phyloP scores from a whole-genome alignment of 768 basidiomycete species.

The Suillus ampliporus region DNA sequence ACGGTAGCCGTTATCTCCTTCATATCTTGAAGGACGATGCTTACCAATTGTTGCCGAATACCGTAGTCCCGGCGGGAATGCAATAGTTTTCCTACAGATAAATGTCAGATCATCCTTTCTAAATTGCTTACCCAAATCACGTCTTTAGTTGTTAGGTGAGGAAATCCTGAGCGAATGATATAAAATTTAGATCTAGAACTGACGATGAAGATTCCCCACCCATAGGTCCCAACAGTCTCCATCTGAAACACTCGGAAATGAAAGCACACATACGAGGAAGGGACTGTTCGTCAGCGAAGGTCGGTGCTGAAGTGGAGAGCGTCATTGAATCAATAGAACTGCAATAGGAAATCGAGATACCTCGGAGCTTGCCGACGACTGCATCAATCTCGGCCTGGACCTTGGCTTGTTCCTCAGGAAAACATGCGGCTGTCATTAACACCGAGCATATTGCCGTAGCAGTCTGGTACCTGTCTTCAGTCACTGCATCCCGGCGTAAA shows the following conservation, averaged over 20 bases:
- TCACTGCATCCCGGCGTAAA: neutral
- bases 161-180: conserved; percentile 45
- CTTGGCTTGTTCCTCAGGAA: conserved; percentile 51
- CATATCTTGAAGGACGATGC: neutral
- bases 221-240: conserved; percentile 34
- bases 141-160: conserved; percentile 65
- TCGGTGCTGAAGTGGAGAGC: conserved; percentile 36
- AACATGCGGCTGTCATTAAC: conserved; percentile 56
- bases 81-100: conserved; percentile 27
- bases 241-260: conserved; percentile 40
- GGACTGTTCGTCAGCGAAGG: conserved; percentile 37
- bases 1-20: neutral
- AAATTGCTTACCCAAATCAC: conserved; percentile 53
- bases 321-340: neutral
- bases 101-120: neutral
- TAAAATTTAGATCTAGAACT: neutral
- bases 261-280: conserved; percentile 46
- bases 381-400: conserved; percentile 58
- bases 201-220: conserved; percentile 30
- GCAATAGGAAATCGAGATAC: conserved; percentile 9
- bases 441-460: conserved; percentile 54
- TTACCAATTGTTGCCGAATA: conserved; percentile 27
- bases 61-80: conserved; percentile 27
- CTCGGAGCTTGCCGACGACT: conserved; percentile 48
- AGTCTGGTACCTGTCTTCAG: conserved; percentile 32